A percentile compares a stretch with the other conserved stretches of the same genome.
Conservation (phyloP, 2,329 filamentous ascomycete genomes). For the Nemania sp. region DNA sequence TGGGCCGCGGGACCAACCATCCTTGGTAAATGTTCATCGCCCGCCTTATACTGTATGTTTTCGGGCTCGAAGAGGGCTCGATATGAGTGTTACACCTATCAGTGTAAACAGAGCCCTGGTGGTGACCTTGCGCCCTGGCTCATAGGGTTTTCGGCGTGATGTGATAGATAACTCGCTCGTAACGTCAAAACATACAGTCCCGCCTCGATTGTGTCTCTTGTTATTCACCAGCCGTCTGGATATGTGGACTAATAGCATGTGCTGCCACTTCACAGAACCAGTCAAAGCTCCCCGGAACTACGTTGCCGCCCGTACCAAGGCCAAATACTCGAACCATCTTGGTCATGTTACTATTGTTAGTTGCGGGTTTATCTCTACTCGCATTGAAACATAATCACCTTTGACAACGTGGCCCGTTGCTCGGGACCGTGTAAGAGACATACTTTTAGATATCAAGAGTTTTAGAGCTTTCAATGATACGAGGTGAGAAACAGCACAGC, state of each 20-base stretch:
- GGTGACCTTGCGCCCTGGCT: constrained; percentile 12
- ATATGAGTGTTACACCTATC: constrained; percentile 41
- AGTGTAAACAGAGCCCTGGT: constrained; percentile 44
- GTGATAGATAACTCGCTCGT: constrained; percentile 9
- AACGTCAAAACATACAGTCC: constrained; percentile 28
- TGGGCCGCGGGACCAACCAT: constrained; percentile 44
- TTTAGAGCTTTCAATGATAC: constrained; percentile 35
- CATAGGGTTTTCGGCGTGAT: constrained; percentile 18
- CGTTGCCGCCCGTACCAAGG: constrained; percentile 44
- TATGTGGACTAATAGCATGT: constrained; percentile 42
- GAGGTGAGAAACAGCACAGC: constrained; percentile 45
- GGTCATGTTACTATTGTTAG: constrained; percentile 48
- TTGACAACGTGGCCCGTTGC: constrained; percentile 46
- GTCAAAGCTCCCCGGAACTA: constrained; percentile 34
- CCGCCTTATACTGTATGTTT: constrained; percentile 44
- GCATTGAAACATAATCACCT: constrained; percentile 43
- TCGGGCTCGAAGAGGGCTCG: constrained; percentile 40
- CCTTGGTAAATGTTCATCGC: constrained; percentile 46
- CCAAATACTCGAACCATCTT: constrained; percentile 43
- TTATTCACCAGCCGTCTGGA: constrained; percentile 37
- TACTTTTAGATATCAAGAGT: constrained; percentile 21
- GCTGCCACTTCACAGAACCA: constrained; percentile 41
- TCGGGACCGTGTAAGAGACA: constrained; percentile 41
- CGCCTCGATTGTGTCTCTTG: constrained; percentile 35
- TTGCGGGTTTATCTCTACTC: constrained; percentile 46